Conservation (phyloP, 2,329 filamentous ascomycete species). For the Dactylonectria macrodidyma region DNA sequence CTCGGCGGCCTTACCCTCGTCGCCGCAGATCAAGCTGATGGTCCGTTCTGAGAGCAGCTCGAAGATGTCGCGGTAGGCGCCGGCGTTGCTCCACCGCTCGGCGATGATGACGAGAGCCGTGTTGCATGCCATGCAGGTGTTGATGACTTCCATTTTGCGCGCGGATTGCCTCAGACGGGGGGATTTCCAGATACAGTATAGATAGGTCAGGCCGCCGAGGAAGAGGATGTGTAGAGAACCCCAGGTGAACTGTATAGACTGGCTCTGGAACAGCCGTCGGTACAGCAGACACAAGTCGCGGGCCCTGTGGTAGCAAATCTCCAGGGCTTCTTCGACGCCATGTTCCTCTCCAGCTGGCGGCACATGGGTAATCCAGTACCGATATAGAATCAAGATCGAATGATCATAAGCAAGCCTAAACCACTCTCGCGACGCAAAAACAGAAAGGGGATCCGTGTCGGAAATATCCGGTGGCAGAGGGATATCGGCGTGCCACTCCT, state of each 20-base stretch:
- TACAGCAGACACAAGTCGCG: constrained; percentile 54
- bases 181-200: constrained; percentile 51
- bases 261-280: constrained; percentile 51
- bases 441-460: constrained; percentile 41
- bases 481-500: constrained; percentile 44
- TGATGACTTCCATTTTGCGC: constrained; percentile 45
- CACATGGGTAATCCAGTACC: constrained; percentile 44
- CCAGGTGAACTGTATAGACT: constrained; percentile 48
- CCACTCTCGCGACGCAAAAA: constrained; percentile 56
- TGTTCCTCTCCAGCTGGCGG: constrained; percentile 33
- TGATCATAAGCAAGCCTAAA: constrained; percentile 57
- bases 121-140: constrained; percentile 54
- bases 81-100: constrained; percentile 52
- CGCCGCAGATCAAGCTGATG: constrained; percentile 46
- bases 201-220: constrained; percentile 52
- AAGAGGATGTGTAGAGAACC: constrained; percentile 55
- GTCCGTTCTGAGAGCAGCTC: constrained; percentile 49
- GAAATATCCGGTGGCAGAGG: constrained; percentile 34
- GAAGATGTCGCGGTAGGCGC: constrained; percentile 53
- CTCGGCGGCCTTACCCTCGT: constrained; percentile 4
- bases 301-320: constrained; percentile 30
- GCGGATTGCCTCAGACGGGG: constrained; percentile 26
- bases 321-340: constrained; percentile 32
- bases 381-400: constrained; percentile 56
- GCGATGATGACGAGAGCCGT: constrained; percentile 54